Evolutionary conservation across 495 filamentous ascomycete species (phyloP), one percentile per base, ranked within the genome.

Genomic region (Xylaria bambusicola): DNA sequence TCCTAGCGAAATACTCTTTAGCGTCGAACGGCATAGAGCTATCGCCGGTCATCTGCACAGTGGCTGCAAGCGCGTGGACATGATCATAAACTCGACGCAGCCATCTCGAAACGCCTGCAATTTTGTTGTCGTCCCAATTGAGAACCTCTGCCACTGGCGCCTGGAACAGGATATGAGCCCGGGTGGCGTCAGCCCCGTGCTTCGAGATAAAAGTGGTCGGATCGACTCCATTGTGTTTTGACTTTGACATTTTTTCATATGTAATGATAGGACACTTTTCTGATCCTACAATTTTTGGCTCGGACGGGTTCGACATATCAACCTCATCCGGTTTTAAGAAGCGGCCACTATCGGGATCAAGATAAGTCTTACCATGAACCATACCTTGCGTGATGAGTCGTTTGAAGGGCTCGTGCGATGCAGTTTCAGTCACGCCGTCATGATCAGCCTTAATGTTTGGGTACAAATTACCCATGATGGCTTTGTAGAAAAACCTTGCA

Each of bases 191-290:
- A 0, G 91, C 89, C 18, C 92, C 91, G 60, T 93, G 88, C 56
- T 83, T 84, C 0, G 76, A 67, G 41, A 92, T 88, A 60, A 89
- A 90, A 0, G 65, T 71, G 0, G 80, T 83, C 0, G 92, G 92
- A 66, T 96, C 91, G n/a, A 95, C 89, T 29, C 92, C 92, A 67
- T 96, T 96, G 73, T 94, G 80, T 66, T 96, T 96, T 56, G 90
- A 93, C 72, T 96, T 96, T n/a, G 89, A 93, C 92, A 96, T 96
- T 65, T 96, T 96, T 72, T 96, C 90, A 56, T 84, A 95, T 0
- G 83, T 85, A 27, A 92, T 67, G 10, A 70, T 80, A 3, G 89
- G 84, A 0, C 66, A 65, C 44, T 82, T 69, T 20, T 82, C 82
- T 1, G 86, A 86, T 0, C 79, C 78, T 40, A 78, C 78, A 36